Evolutionary conservation across 768 basidiomycete species (phyloP), one percentile per base, ranked within the genome.

Genomic region (Imleria badia): DNA sequence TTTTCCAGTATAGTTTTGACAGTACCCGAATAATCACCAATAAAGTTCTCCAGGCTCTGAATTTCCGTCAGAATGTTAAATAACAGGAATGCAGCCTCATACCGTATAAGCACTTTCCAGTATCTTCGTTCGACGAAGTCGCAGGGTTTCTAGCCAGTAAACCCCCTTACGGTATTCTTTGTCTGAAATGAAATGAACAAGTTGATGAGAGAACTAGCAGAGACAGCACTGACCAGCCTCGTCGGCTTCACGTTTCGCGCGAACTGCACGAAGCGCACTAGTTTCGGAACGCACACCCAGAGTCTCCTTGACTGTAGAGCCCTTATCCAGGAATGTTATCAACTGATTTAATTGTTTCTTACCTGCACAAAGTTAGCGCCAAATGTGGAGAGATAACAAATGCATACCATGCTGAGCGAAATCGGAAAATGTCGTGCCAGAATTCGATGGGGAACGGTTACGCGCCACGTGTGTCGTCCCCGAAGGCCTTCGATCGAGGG

Each of bases 71-170:
- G 59, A 51, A 49, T 26, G 39, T 48, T 22, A 34, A n/a, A 45
- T n/a, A 29, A 52, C n/a, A 36, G 17, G 12, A 22, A 23, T 22
- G 33, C 8, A 44, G 39, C 13, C 40, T 45, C 79, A 59, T 58
- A 87, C 93, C 61, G 83, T 89, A 63, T 89, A 91, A 5, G 89
- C 94, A 40, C 84, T 83, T 63, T 92, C 85, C 33, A 95, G 71
- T 36, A 86, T 91, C 70, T 94, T 96, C 7, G 86, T 85, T 56
- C 90, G 79, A 36, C 88, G 81, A 35, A 96, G 76, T 34, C 94
- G 78, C 35, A 96, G 77, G 0, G 94, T 94, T 75, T 97, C 94
- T n/a, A 94, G 74, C 87, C 91, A 91, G 70, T 96, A 87, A 22
- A 97, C 86, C 33, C 84, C 92, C 60, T 87, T 89, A 26, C 94